A percentile compares a stretch with the other conserved stretches of the same genome.
Conservation (phyloP, 2,329 filamentous ascomycete genomes). For the Penicillium decumbens region DNA sequence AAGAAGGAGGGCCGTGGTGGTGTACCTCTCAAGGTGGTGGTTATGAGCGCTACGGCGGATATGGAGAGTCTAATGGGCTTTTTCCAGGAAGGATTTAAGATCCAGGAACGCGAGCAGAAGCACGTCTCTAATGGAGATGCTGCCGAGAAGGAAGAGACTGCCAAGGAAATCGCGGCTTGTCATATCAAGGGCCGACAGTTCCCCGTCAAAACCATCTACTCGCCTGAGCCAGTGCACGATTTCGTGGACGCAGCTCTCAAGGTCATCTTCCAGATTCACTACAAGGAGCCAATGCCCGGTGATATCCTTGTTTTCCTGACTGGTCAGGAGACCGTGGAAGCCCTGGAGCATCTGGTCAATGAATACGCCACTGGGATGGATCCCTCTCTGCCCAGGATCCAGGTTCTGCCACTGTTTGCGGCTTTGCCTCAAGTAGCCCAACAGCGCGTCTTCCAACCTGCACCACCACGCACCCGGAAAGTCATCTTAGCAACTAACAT, state of each 20-base stretch:
- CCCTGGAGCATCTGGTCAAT: slow-evolving; percentile 71
- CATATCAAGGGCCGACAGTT: slow-evolving; percentile 83
- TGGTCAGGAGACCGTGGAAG: slow-evolving; percentile 88
- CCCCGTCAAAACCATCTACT: slow-evolving; percentile 73
- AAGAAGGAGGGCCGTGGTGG: slow-evolving; percentile 61
- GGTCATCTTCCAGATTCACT: slow-evolving; percentile 79
- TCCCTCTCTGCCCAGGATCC: slow-evolving; percentile 63
- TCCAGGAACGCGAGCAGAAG: slow-evolving; percentile 9
- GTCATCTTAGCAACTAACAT: slow-evolving; percentile 94
- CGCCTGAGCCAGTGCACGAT: slow-evolving; percentile 69
- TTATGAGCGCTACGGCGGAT: slow-evolving; percentile 97
- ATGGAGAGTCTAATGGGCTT: slow-evolving; percentile 72
- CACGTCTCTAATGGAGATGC: slow-evolving; percentile 6
- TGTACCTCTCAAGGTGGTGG: slow-evolving; percentile 74
- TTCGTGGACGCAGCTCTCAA: slow-evolving; percentile 78
- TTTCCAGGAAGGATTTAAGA: slow-evolving; percentile 50
- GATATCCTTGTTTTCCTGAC: slow-evolving; percentile 90
- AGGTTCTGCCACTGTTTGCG: slow-evolving; percentile 78
- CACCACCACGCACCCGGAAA: slow-evolving; percentile 72
- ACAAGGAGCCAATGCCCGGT: slow-evolving; percentile 82
- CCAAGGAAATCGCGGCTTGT: slow-evolving; percentile 52
- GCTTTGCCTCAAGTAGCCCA: slow-evolving; percentile 83
- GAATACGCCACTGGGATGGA: slow-evolving; percentile 70
- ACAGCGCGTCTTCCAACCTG: slow-evolving; percentile 75
- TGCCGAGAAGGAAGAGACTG: slow-evolving; percentile 32